Base-by-base conservation (phyloP, 495 filamentous ascomycete genomes). In the Xylaria bambusicola region DNA sequence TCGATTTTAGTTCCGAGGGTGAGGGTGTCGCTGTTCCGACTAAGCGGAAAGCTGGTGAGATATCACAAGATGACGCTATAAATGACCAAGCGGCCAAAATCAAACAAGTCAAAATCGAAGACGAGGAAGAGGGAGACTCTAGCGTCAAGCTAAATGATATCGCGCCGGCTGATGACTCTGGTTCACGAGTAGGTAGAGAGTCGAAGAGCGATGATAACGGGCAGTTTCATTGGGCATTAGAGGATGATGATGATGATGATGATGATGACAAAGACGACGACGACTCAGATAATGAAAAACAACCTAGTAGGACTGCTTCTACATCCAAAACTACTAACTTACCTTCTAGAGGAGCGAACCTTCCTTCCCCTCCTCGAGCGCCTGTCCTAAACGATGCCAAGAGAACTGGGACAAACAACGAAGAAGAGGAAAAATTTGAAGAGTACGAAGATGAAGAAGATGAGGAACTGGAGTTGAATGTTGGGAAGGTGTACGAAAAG, bases 401-500 rank as follows among this genome's bases (percentile, higher is more conserved):
- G n/a, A n/a, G 44, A 15, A 1, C 17, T 15, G 23, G 31, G 9
- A n/a, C 47, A 27, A 41, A 46, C 17, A 46, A 27, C 8, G 61
- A 66, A 18, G 52, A 56, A 18, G 59, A 42, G 9, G 66, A 67
- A n/a, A 64, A 63, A 24, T 42, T 33, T 10, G 63, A 58, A 10
- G 35, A 52, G 60, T 45, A 46, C 2, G 41, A 48, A 47, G 41
- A 75, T 1, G 74, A 75, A 0, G 80, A 81, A 42, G 75, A 75
- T 23, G 73, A 80, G 54, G 61, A 63, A 9, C 36, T 80, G 20
- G 71, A 77, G 23, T 87, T 93, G 82, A 85, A 90, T 60, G 80
- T 89, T 47, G 88, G 85, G 0, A 79, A 80, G 61, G 86, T 95
- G 0, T 96, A 93, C 73, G 89, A 93, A 70, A 79, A 80, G 65